These are phyloP conservation scores for Cystoisospora suis DNA, from an alignment of 169 alveolate genomes.

Conservation along the genomic window DNA sequence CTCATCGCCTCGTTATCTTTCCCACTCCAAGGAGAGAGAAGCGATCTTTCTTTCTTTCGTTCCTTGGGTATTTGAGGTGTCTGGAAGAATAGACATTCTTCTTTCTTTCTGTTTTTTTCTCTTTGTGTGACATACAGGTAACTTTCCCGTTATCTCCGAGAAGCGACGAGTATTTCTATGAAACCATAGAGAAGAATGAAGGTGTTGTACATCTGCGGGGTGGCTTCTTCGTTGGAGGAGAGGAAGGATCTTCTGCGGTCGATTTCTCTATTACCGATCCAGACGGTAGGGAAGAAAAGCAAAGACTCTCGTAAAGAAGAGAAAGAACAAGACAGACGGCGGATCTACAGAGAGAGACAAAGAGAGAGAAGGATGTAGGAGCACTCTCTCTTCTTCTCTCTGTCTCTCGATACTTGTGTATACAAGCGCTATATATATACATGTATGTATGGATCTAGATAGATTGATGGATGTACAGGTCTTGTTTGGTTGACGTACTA, in stretches of 20 bases:
- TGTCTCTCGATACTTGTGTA: not conserved
- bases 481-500: too few relatives aligned
- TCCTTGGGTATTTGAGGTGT: too few relatives aligned
- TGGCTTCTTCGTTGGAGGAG: constrained; percentile 71
- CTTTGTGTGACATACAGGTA: too few relatives aligned
- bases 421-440: too few relatives aligned
- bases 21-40: too few relatives aligned
- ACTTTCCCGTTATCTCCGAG: constrained; percentile 68
- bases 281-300: constrained; percentile 29
- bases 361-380: not conserved
- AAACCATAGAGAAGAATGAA: constrained; percentile 46
- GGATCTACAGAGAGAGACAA: too few relatives aligned
- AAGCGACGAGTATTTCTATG: constrained; percentile 71
- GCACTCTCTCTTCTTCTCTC: not conserved
- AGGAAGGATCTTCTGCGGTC: constrained; percentile 61
- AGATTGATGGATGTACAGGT: not conserved
- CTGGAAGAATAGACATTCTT: not conserved
- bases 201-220: constrained; percentile 68
- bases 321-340: too few relatives aligned
- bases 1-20: too few relatives aligned
- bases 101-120: not conserved
- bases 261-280: constrained; percentile 73
- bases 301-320: too few relatives aligned
- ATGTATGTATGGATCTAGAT: not conserved
- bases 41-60: too few relatives aligned